Evolutionary conservation across 495 filamentous ascomycete species (phyloP), one percentile per base, ranked within the genome.

Genomic region (Penicillium flavigenum): DNA sequence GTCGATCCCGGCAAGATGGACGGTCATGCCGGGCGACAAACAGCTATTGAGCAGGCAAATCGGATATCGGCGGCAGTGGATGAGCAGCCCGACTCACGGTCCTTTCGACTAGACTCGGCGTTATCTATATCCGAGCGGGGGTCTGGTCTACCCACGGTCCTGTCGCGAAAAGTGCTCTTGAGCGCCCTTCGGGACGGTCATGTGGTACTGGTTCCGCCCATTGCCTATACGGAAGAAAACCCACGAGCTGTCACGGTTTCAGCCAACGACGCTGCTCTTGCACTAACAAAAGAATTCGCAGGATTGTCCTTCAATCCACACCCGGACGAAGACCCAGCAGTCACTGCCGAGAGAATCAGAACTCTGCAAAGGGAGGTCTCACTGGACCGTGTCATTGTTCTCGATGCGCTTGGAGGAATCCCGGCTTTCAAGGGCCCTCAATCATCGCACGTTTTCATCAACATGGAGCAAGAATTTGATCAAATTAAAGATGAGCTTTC

Each of bases 341-440:
- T 69, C 4, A 79, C 74, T 2, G 71, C 72, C 32, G 75, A 83
- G 39, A 61, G 67, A 20, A 75, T 83, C 34, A 65, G 69, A 32
- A 57, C 65, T 17, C 64, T 82, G 5, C 78, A 81, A 54, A 75
- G 76, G 47, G 77, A 82, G 51, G 83, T 89, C 3, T 80, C 84
- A 7, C 73, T 98, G 2, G 94, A 98, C 62, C 81, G 94, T 4
- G 77, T 99, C 26, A 93, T 99, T 62, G 77, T 98, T 24, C 78
- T 99, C 16, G 95, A 99, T 72, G 88, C 90, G 0, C 68, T 89
- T 2, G 94, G 94, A 5, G 94, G 95, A 8, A 92, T 94, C 49
- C 95, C 94, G 1, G 80, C 88, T 0, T 79, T 76, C 50, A 81
- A 82, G 41, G 81, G 85, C 16, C 82, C 81, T 0, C 82, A 88